A percentile compares a stretch with the other conserved stretches of the same genome.
These are phyloP conservation scores for Phytopythium mirpurense DNA, from an alignment of 352 stramenopile genomes.

Conservation along the genomic window DNA sequence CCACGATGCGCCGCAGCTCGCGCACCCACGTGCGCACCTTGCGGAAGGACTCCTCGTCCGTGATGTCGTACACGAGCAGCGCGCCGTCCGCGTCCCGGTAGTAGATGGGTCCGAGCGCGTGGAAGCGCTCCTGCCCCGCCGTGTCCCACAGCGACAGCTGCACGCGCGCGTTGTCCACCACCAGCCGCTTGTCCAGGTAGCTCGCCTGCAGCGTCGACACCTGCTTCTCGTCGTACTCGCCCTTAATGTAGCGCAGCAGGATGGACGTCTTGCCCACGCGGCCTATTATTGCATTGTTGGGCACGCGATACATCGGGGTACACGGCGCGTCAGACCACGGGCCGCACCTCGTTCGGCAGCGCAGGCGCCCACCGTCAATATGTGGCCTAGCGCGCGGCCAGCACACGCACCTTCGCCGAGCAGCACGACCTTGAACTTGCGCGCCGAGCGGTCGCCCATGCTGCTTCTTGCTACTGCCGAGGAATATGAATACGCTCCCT, in stretches of 20 bases:
- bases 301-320: too few species aligned
- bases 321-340: not conserved
- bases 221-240: slow-evolving; percentile 90
- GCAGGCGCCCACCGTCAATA: too few species aligned
- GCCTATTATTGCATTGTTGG: slow-evolving; percentile 52
- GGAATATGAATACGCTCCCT: not conserved
- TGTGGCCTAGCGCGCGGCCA: slow-evolving; percentile 58
- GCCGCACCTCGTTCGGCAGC: not conserved
- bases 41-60: slow-evolving; percentile 87
- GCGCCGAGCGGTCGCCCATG: slow-evolving; percentile 62
- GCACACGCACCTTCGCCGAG: slow-evolving; percentile 70
- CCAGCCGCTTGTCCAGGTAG: slow-evolving; percentile 90
- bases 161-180: slow-evolving; percentile 78
- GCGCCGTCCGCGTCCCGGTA: slow-evolving; percentile 88
- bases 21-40: slow-evolving; percentile 92
- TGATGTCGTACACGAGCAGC: slow-evolving; percentile 92
- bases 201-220: slow-evolving; percentile 91
- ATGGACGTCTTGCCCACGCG: slow-evolving; percentile 95
- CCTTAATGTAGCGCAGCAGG: slow-evolving; percentile 91
- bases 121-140: slow-evolving; percentile 85
- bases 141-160: slow-evolving; percentile 87
- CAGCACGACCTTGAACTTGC: slow-evolving; percentile 85
- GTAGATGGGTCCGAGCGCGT: slow-evolving; percentile 85
- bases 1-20: slow-evolving; percentile 89
- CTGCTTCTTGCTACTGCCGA: not conserved